Evolutionary conservation across 176 grass and related monocot genomes (phyloP).

Genomic region (Bothriochloa decipiens): DNA sequence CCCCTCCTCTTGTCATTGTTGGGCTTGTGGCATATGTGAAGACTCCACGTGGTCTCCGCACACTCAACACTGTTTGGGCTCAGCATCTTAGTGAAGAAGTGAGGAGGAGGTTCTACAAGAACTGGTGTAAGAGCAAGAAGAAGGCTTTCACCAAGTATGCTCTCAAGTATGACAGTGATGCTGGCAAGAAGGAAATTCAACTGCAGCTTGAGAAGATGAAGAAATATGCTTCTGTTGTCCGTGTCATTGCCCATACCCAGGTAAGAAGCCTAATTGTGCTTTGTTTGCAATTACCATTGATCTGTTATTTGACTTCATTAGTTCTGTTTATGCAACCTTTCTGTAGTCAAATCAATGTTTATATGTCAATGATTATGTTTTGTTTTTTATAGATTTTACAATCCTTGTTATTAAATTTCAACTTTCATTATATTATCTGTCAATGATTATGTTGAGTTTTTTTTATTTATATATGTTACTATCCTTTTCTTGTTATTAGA

Average conservation of each 20-base stretch:
- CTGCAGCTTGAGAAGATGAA: conserved; percentile 93
- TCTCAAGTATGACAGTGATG: conserved; percentile 76
- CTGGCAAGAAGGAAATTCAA: conserved; percentile 86
- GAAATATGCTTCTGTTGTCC: conserved; percentile 84
- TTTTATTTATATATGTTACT: not conserved
- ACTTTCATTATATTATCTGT: not conserved
- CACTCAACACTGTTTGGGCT: conserved; percentile 90
- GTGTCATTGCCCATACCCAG: conserved; percentile 88
- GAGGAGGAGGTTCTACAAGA: conserved; percentile 91
- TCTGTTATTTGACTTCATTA: not conserved
- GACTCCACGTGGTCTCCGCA: conserved; percentile 82
- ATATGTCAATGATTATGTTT: not conserved
- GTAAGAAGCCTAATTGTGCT: conserved; percentile 25
- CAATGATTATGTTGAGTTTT: not conserved
- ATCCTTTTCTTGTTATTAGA: not conserved
- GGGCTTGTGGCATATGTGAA: conserved; percentile 89
- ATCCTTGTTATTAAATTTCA: not conserved
- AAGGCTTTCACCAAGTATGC: conserved; percentile 88
- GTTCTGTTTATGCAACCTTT: not conserved
- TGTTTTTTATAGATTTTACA: not conserved
- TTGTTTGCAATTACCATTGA: not conserved
- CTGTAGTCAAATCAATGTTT: not conserved
- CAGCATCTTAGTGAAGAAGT: conserved; percentile 96
- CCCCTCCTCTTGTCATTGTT: conserved; percentile 83
- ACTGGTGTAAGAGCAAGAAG: conserved; percentile 99